Percentiles rank a stretch among this genome's conserved stretches.
phyloP scores from a whole-genome alignment of 2,329 filamentous ascomycete genomes.

The Pestalotiopsis fici region DNA sequence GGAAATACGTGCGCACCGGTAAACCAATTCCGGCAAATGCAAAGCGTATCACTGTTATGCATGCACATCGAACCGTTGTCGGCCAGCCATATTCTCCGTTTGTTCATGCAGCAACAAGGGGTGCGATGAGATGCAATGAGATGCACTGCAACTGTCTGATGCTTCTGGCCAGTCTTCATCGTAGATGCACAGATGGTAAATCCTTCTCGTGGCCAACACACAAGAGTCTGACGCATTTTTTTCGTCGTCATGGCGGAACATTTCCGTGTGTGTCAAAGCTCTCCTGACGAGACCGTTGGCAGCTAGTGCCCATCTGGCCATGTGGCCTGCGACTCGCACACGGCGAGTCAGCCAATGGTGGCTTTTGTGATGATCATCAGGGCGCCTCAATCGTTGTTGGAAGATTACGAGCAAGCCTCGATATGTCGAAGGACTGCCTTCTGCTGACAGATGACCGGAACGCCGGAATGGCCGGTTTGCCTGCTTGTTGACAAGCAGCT shows the following conservation, averaged over 20 bases:
- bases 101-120: neutral
- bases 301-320: neutral
- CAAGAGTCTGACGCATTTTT: neutral
- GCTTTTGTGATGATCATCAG: neutral
- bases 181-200: neutral
- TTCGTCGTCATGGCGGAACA: neutral
- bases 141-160: neutral
- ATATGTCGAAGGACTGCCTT: neutral
- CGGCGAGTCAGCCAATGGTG: neutral
- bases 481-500: neutral
- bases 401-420: neutral
- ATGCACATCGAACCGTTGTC: neutral
- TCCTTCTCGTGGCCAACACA: neutral
- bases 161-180: neutral
- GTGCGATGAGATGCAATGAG: too few relatives aligned
- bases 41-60: neutral
- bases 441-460: neutral
- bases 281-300: neutral
- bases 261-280: neutral
- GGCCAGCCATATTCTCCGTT: neutral
- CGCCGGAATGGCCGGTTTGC: too few relatives aligned
- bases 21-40: neutral
- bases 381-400: neutral
- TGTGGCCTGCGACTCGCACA: neutral
- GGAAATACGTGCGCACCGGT: neutral